phyloP scores from a whole-genome alignment of 768 basidiomycete species.

The Rhizopogon salebrosus region DNA sequence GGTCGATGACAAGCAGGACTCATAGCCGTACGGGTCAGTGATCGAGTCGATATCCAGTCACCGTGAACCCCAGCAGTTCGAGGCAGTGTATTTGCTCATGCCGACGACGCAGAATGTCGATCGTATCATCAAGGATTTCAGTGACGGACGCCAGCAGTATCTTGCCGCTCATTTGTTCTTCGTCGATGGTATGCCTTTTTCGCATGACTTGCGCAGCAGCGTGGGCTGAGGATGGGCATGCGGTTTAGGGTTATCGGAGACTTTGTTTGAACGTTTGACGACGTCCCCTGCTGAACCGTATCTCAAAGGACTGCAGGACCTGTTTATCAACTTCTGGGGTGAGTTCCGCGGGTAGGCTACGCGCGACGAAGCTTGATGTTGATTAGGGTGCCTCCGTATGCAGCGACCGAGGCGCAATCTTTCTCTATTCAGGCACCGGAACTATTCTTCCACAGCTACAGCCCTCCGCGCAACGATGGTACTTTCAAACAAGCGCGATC shows the following conservation, averaged over 20 bases:
- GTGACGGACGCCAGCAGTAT: slow-evolving; percentile 60
- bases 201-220: background rate
- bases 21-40: slow-evolving; percentile 42
- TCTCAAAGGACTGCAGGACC: slow-evolving; percentile 74
- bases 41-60: slow-evolving; percentile 85
- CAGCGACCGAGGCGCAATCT: slow-evolving; percentile 81
- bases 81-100: slow-evolving; percentile 93
- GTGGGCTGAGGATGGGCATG: slow-evolving; percentile 2
- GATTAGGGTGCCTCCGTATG: slow-evolving; percentile 5
- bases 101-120: slow-evolving; percentile 93
- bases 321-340: slow-evolving; percentile 95
- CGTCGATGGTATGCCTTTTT: slow-evolving; percentile 66
- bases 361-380: slow-evolving; percentile 4
- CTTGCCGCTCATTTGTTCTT: slow-evolving; percentile 89
- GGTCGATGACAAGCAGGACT: slow-evolving; percentile 1
- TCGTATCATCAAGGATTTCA: slow-evolving; percentile 84
- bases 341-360: slow-evolving; percentile 22
- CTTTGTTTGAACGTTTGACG: slow-evolving; percentile 69
- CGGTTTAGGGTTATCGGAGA: slow-evolving; percentile 65
- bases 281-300: slow-evolving; percentile 72
- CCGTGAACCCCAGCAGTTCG: slow-evolving; percentile 82
- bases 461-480: slow-evolving; percentile 72
- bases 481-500: slow-evolving; percentile 61
- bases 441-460: slow-evolving; percentile 85
- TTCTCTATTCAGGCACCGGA: slow-evolving; percentile 78